These are phyloP conservation scores for Diutina pseudorugosa DNA, from an alignment of 1,139 yeast species.

Conservation along the genomic window DNA sequence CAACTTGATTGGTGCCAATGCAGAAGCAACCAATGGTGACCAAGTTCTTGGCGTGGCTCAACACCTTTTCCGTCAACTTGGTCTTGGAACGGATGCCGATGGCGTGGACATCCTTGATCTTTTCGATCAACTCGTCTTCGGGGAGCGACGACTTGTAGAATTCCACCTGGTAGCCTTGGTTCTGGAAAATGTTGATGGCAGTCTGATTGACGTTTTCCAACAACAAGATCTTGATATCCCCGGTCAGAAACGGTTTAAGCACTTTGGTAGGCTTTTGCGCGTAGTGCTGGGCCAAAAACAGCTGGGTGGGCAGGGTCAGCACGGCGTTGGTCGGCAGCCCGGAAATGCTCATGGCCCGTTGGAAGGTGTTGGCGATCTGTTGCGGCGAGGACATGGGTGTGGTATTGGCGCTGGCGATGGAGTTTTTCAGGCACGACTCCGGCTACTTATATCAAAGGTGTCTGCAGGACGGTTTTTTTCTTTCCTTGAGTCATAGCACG, in stretches of 20 bases:
- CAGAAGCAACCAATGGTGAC: conserved; percentile 96
- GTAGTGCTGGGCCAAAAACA: conserved; percentile 30
- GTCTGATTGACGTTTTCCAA: conserved; percentile 90
- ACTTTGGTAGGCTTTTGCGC: conserved; percentile 46
- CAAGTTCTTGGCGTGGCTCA: conserved; percentile 79
- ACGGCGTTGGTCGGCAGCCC: conserved; percentile 37
- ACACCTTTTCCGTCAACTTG: conserved; percentile 64
- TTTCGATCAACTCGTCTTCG: conserved; percentile 90
- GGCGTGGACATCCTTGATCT: conserved; percentile 88
- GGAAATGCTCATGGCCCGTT: conserved; percentile 2
- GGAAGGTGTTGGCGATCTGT: conserved; percentile 3
- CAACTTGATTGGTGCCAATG: conserved; percentile 98
- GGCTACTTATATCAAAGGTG: neutral
- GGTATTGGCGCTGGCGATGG: neutral
- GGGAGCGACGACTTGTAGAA: conserved; percentile 81
- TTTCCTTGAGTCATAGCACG: conserved; percentile 3
- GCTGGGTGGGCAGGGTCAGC: conserved; percentile 59
- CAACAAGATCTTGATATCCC: conserved; percentile 82
- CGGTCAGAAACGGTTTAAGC: conserved; percentile 80
- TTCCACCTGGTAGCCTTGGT: conserved; percentile 96
- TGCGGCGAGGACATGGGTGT: neutral
- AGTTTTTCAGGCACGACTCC: neutral
- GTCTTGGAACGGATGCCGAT: conserved; percentile 98
- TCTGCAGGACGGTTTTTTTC: neutral
- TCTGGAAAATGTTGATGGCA: conserved; percentile 73